Base-by-base conservation (phyloP, 2,329 filamentous ascomycete species). In the Alternaria triticina region DNA sequence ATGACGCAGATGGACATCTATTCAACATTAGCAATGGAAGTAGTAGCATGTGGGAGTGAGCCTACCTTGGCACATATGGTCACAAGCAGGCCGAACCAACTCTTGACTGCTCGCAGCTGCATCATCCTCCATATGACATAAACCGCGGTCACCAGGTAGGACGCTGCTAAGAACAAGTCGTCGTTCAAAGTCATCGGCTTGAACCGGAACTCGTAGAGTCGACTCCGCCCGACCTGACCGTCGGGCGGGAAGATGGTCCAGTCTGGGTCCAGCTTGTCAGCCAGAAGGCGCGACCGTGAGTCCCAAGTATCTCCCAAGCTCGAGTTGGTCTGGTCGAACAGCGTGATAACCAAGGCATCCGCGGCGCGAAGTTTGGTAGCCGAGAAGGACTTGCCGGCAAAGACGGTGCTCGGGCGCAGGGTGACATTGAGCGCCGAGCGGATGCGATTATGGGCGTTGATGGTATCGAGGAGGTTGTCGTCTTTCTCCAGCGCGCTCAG, bases 191-290 rank as follows among this genome's bases (percentile, higher is more conserved):
- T 92, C 71, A 94, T 88, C 8, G 91, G 91, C 28, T 88, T 88
- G 74, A 93, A 93, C 63, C 90, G 90, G 74, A 94, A 94, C 77
- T 94, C 90, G 74, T 93, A 94, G 1, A 93, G 83, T 59, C 89
- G 87, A 68, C 86, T 90, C 25, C 81, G 79, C 23, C 81, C 81
- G 33, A 86, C 83, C 20, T 80, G 81, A 9, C 87, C 89, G 67
- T 89, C 84, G 1, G 82, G 73, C 2, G 90, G 89, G 70, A 91
- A 91, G 2, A 92, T 82, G 17, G 86, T 85, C 88, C 91, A 93
- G 62, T 86, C 84, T 33, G 85, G 78, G 2, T 81, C 78, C 59
- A 84, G 79, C 15, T 82, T 82, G 4, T 80, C 66, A 3, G 87
- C 85, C 23, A 93, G 80, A 5, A 80, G 75, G 54, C 84, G 80